These are phyloP conservation scores for Leishmania lainsoni DNA, from an alignment of 208 protist genomes.

Conservation along the genomic window DNA sequence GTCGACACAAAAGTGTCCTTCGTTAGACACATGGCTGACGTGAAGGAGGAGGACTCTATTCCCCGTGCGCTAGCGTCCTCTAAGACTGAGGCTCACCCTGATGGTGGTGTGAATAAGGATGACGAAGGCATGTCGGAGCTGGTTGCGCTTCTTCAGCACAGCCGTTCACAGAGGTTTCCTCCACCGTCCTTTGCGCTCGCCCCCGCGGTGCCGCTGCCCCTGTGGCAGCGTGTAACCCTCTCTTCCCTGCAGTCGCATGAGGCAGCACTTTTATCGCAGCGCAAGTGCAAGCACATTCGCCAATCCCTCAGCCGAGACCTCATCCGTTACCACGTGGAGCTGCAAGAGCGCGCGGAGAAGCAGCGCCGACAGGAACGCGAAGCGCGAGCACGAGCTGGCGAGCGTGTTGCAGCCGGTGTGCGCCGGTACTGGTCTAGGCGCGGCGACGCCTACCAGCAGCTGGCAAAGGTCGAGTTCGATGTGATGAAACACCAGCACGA, in stretches of 20 bases:
- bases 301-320: slow-evolving; percentile 52
- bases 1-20: background rate
- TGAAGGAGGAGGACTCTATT: background rate
- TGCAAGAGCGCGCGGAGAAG: slow-evolving; percentile 48
- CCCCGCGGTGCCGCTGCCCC: slow-evolving; percentile 45
- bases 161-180: slow-evolving; percentile 18
- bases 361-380: slow-evolving; percentile 59
- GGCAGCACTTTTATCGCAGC: slow-evolving; percentile 21
- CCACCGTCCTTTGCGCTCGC: slow-evolving; percentile 47
- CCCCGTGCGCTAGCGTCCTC: background rate
- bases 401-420: slow-evolving; percentile 35
- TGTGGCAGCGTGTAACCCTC: slow-evolving; percentile 68
- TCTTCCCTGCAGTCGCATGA: slow-evolving; percentile 45
- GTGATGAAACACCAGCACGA: slow-evolving; percentile 66
- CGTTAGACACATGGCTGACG: background rate
- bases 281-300: slow-evolving; percentile 18
- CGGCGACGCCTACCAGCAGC: slow-evolving; percentile 64
- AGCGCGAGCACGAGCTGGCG: slow-evolving; percentile 48
- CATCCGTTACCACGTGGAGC: slow-evolving; percentile 48
- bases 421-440: slow-evolving; percentile 55
- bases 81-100: background rate
- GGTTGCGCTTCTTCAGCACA: slow-evolving; percentile 31
- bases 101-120: background rate
- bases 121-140: slow-evolving; percentile 15
- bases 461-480: slow-evolving; percentile 75